Evolutionary conservation across 441 rosid genomes (phyloP).

Genomic region (Metrosideros polymorpha): DNA sequence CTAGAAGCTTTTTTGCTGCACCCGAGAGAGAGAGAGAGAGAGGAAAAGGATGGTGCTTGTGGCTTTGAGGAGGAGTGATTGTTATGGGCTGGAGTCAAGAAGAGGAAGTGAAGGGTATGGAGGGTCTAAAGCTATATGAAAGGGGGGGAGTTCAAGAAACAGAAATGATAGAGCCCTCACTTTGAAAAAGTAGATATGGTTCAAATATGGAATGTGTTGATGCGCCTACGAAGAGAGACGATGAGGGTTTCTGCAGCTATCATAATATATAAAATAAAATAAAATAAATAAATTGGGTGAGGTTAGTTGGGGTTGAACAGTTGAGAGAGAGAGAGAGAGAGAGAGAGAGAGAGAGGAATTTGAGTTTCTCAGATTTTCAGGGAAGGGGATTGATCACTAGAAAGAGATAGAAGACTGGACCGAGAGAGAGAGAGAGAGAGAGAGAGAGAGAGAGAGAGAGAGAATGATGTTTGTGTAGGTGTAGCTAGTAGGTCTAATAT

Average conservation of each 20-base stretch:
- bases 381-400: constrained; percentile 19
- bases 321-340: not conserved
- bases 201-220: constrained; percentile 8
- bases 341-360: not conserved
- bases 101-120: constrained; percentile 7
- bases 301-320: not conserved
- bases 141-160: not conserved
- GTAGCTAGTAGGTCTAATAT: not conserved
- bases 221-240: not conserved
- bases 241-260: not conserved
- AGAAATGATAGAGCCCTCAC: constrained; percentile 4
- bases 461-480: not conserved
- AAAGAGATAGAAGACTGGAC: constrained; percentile 30
- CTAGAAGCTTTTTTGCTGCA: not conserved
- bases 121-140: constrained; percentile 7
- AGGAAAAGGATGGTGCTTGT: not conserved
- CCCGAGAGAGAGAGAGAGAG: not conserved
- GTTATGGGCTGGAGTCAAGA: not conserved
- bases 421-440: not conserved
- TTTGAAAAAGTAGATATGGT: constrained; percentile 5
- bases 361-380: constrained; percentile 6
- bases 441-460: not conserved
- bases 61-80: not conserved
- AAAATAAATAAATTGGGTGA: no score
- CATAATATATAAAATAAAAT: not conserved